Conservation (phyloP, 1,139 yeast genomes). For the Scheffersomyces stambukii region DNA sequence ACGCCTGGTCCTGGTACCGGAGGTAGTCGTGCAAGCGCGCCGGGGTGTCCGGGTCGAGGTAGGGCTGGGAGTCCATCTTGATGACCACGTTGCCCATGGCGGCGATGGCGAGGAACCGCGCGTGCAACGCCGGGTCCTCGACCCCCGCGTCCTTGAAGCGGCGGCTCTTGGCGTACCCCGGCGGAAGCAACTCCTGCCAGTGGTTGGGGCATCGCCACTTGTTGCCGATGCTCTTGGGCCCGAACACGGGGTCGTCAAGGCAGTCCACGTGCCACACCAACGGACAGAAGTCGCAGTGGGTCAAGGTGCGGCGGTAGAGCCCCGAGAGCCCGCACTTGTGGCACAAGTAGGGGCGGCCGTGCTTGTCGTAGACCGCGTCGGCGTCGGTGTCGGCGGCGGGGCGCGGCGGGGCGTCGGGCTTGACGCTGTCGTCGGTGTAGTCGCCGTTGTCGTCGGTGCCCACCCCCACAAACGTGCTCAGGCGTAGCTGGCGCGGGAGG, state of each 20-base stretch:
- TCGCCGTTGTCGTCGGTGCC: conserved; percentile 65
- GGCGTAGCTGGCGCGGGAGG: conserved; percentile 66
- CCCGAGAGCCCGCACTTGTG: conserved; percentile 76
- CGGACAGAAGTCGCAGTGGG: conserved; percentile 82
- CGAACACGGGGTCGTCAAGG: conserved; percentile 67
- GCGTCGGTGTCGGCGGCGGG: conserved; percentile 52
- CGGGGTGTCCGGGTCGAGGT: conserved; percentile 17
- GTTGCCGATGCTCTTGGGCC: conserved; percentile 71
- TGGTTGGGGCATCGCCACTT: conserved; percentile 97
- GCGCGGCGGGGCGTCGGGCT: conserved; percentile 43
- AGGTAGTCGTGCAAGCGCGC: conserved; percentile 30
- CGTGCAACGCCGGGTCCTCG: conserved; percentile 45
- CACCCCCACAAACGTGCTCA: conserved; percentile 68
- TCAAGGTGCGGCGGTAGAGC: conserved; percentile 45
- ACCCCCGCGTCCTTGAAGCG: conserved; percentile 52
- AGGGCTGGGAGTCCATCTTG: conserved; percentile 68
- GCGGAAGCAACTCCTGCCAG: conserved; percentile 51
- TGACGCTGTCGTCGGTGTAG: conserved; percentile 58
- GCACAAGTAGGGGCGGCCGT: conserved; percentile 65
- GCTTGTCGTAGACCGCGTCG: conserved; percentile 57
- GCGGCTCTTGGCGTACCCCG: conserved; percentile 28
- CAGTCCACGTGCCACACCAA: conserved; percentile 94
- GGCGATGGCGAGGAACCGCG: conserved; percentile 32
- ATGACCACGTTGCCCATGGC: conserved; percentile 56
- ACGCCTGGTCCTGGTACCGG: conserved; percentile 17